Evolutionary conservation across 2,329 filamentous ascomycete genomes (phyloP), one percentile per base, ranked within the genome.

Genomic region (Epichloe elymi): DNA sequence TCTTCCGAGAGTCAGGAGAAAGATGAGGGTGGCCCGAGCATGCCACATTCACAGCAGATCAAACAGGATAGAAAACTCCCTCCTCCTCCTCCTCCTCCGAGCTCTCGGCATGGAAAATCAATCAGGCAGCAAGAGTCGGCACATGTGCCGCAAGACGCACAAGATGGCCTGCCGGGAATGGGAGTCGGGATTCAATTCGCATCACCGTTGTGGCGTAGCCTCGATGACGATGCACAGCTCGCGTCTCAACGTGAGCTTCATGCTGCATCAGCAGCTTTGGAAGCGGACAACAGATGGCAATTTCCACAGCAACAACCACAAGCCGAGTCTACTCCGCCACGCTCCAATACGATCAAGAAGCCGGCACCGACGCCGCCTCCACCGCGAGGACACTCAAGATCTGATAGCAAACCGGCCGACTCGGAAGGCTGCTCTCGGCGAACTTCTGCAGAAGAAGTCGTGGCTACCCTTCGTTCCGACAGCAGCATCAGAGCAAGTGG

Each of bases 81-180:
- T 85, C 23, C 23, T 14, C 86, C 86, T 14, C 86, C 86, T 5
- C 74, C 11, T 14, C 44, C 1, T 1, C 44, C 44, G 33, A 88
- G 78, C 61, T 88, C 85, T 48, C 80, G 86, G 50, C 86, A 90
- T 67, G 88, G 88, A 4, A 90, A 85, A 65, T 74, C 83, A 17
- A 85, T 91, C 56, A 80, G 74, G 56, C 64, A 50, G 17, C 43
- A 52, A 19, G 23, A 38, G 41, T 5, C 41, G 5, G 19, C 23
- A 5, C 35, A 45, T 20, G 23, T 15, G 23, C n/a, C 23, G 23
- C 40, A 10, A 8, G 41, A 46, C 19, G 46, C 17, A 15, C 36
- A 39, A 12, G 33, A 51, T 20, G 39, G 10, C n/a, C n/a, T 38
- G 17, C 7, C 26, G 19, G 37, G 35, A 12, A 5, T 19, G 15